Percentiles rank a stretch among this genome's conserved stretches.
These are phyloP conservation scores for Acacia pycnantha DNA, from an alignment of 331 rosid species.

Conservation along the genomic window DNA sequence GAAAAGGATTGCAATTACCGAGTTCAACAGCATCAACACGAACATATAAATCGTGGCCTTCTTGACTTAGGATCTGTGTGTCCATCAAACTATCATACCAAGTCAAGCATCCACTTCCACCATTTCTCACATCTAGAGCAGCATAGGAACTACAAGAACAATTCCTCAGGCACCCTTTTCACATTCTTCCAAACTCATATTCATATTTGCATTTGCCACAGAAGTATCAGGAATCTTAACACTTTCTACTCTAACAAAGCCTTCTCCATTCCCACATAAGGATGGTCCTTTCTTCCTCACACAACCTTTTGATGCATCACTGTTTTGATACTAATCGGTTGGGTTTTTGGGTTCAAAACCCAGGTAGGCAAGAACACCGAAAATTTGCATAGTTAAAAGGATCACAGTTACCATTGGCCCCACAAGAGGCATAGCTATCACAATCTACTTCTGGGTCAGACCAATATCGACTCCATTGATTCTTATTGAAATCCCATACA, in stretches of 20 bases:
- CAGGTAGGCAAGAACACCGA: conserved; percentile 54
- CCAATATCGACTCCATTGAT: not conserved
- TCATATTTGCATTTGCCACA: conserved; percentile 7
- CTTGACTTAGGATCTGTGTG: not conserved
- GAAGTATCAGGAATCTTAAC: conserved; percentile 52
- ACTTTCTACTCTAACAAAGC: conserved; percentile 36
- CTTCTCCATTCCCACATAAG: conserved; percentile 48
- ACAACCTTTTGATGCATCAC: conserved; percentile 49
- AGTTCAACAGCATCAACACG: conserved; percentile 47
- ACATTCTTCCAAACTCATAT: conserved; percentile 40
- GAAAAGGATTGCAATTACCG: not conserved
- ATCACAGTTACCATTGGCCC: not conserved
- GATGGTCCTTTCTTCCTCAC: conserved; percentile 17
- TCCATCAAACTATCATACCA: conserved; percentile 59
- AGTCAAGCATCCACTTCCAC: conserved; percentile 45
- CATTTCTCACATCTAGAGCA: conserved; percentile 32
- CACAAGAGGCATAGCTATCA: not conserved
- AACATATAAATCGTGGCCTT: conserved; percentile 36
- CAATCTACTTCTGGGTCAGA: not conserved
- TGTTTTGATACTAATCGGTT: conserved; percentile 38
- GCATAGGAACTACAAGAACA: conserved; percentile 57
- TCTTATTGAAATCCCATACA: not conserved
- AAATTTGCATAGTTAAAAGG: not conserved
- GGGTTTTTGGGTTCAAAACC: conserved; percentile 53
- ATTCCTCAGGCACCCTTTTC: conserved; percentile 41